Evolutionary conservation across 1,139 yeast species (phyloP), one percentile per base, ranked within the genome.

Genomic region (Citeromyces hawaiiensis): DNA sequence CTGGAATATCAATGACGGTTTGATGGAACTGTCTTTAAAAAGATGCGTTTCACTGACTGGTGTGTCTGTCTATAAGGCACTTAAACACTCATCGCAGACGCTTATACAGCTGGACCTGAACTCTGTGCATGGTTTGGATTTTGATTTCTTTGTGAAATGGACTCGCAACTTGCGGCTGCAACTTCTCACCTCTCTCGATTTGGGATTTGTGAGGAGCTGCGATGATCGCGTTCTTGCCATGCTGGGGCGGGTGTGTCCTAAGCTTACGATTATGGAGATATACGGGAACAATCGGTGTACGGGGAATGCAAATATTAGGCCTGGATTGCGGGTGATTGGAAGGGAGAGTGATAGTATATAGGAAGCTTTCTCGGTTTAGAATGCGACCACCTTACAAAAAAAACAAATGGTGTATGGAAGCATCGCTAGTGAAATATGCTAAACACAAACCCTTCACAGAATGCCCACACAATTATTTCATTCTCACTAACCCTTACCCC

Each of bases 251-350:
- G 63, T 66, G 13, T 81, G 91, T 48, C 72, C 78, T 0, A 72
- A 70, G 39, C 57, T 87, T 43, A 66, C 69, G 36, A 63, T 83
- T 10, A 52, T 87, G 42, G 95, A 85, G 51, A 85, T 83, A 4
- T 83, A 80, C 55, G 95, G 95, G 0, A 70, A 79, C 48, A 83
- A 82, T 48, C 63, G 73, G 46, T 78, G 91, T 42, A 76, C 87
- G 0, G 61, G 67, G 6, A 61, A 62, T 19, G 83, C 83, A 0
- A 55, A 56, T 3, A 54, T 70, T 4, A 63, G 78, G 42, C 63
- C 64, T 2, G 82, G 76, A 10, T 52, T 83, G 36, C 68, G 74
- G 44, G 63, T 86, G 4, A 74, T 85, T 43, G 96, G 96, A 6
- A 67, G 94, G 43, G 88, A 82, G 55, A 76, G 80, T 47, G 87